phyloP scores from a whole-genome alignment of 2,329 filamentous ascomycete species.

The Fusarium concolor region DNA sequence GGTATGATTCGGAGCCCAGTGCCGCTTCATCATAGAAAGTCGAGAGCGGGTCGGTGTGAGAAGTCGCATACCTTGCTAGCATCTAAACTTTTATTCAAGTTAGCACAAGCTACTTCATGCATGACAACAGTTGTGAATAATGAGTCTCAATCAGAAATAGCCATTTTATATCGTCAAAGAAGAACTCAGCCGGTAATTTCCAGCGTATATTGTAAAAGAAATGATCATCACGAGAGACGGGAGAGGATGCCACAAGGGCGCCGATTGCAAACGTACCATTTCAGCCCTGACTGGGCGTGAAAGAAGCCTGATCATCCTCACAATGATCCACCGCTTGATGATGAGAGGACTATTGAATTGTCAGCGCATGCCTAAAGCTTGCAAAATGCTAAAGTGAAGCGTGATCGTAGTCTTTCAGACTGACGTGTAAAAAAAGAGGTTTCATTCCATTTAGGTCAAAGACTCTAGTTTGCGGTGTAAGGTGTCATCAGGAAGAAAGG shows the following conservation, averaged over 20 bases:
- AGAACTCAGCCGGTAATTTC: conserved; percentile 95
- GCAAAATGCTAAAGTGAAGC: conserved; percentile 27
- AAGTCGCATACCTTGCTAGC: conserved; percentile 51
- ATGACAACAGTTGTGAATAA: conserved; percentile 19
- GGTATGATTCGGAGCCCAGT: conserved; percentile 89
- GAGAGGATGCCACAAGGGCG: background rate
- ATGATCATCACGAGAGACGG: conserved; percentile 67
- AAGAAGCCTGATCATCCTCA: conserved; percentile 27
- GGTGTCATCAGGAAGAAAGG: conserved; percentile 77
- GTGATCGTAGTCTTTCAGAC: conserved; percentile 73
- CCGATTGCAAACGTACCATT: conserved; percentile 48
- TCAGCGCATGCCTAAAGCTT: conserved; percentile 43
- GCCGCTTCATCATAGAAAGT: conserved; percentile 83
- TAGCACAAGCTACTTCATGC: conserved; percentile 44
- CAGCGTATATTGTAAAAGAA: conserved; percentile 77
- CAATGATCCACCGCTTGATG: conserved; percentile 48
- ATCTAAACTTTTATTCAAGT: conserved; percentile 43
- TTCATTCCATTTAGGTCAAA: conserved; percentile 90
- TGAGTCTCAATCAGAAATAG: conserved; percentile 76
- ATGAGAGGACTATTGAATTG: conserved; percentile 36
- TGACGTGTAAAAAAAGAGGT: conserved; percentile 85
- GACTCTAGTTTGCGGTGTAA: conserved; percentile 96
- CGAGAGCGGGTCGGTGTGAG: conserved; percentile 23
- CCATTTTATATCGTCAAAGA: conserved; percentile 85
- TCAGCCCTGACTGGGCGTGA: background rate